A percentile compares a stretch with the other conserved stretches of the same genome.
phyloP scores from a whole-genome alignment of 768 basidiomycete genomes.

The Termitomyces sp. region DNA sequence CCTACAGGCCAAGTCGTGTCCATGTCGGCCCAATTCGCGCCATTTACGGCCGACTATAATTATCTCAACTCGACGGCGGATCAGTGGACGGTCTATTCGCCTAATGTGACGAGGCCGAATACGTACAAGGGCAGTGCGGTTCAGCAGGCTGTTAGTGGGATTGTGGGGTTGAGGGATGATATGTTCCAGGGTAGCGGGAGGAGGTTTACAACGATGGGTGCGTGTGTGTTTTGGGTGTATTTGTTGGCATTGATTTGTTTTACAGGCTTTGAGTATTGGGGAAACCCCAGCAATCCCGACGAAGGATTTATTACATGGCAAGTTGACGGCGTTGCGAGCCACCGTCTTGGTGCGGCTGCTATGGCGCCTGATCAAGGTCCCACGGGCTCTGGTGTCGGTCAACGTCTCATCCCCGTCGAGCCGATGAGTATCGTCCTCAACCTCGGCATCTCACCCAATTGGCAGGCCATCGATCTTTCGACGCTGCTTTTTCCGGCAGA shows the following conservation, averaged over 20 bases:
- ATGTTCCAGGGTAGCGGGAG: conserved; percentile 13
- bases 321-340: conserved; percentile 47
- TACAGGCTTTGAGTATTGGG: conserved; percentile 71
- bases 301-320: conserved; percentile 77
- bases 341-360: conserved; percentile 47
- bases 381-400: conserved; percentile 43
- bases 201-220: conserved; percentile 7
- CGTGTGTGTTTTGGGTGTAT: no score
- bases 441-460: conserved; percentile 59
- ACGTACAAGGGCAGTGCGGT: not conserved
- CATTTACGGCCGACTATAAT: not conserved
- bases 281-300: conserved; percentile 44
- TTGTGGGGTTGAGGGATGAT: not conserved
- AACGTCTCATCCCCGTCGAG: conserved; percentile 55
- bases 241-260: no score
- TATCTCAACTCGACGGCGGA: not conserved
- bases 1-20: conserved; percentile 51
- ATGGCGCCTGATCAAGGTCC: conserved; percentile 33
- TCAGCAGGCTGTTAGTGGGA: not conserved
- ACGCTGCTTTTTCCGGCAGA: conserved; percentile 66
- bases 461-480: conserved; percentile 52
- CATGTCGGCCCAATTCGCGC: not conserved
- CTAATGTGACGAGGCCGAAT: not conserved
- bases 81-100: not conserved
- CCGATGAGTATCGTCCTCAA: conserved; percentile 59